These are phyloP conservation scores for Rachicladosporium sp. DNA, from an alignment of 2,329 filamentous ascomycete species.

Conservation along the genomic window DNA sequence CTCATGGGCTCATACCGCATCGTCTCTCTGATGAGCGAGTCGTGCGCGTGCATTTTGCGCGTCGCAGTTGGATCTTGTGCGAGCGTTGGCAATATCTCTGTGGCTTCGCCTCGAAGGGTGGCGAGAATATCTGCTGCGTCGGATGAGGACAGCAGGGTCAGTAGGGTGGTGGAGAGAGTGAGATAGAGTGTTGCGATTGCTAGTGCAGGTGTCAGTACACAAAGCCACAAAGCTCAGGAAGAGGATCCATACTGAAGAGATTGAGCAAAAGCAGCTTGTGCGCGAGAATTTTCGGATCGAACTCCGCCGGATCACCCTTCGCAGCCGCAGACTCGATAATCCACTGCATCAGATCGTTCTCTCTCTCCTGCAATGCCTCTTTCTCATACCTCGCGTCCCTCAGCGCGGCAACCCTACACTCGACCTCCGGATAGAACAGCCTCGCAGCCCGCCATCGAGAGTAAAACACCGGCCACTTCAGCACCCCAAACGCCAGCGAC, in stretches of 20 bases:
- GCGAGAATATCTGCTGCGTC: neutral
- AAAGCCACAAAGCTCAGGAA: neutral
- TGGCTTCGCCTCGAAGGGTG: slow-evolving; percentile 6
- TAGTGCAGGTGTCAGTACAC: neutral
- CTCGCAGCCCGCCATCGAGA: slow-evolving; percentile 2
- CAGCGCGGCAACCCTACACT: neutral
- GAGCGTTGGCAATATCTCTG: slow-evolving; percentile 1
- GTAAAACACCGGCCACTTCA: slow-evolving; percentile 5
- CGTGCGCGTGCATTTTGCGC: slow-evolving; percentile 9
- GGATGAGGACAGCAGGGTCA: slow-evolving; percentile 1
- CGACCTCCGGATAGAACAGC: slow-evolving; percentile 4
- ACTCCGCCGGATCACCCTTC: slow-evolving; percentile 1
- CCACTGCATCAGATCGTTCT: slow-evolving; percentile 9
- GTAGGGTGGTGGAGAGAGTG: slow-evolving; percentile 4
- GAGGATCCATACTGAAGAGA: slow-evolving; percentile 5
- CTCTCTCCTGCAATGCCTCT: neutral
- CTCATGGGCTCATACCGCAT: slow-evolving; percentile 10
- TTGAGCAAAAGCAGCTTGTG: slow-evolving; percentile 7
- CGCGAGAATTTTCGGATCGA: neutral
- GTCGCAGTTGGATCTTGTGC: neutral
- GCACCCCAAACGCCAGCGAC: slow-evolving; percentile 1
- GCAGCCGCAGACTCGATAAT: slow-evolving; percentile 2
- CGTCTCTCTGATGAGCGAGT: slow-evolving; percentile 12
- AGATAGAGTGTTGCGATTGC: neutral
- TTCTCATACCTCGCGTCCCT: slow-evolving; percentile 1